Percentiles rank a stretch among this genome's conserved stretches.
phyloP scores from a whole-genome alignment of 108 stramenopile genomes.

The Nannochloropsis salina region DNA sequence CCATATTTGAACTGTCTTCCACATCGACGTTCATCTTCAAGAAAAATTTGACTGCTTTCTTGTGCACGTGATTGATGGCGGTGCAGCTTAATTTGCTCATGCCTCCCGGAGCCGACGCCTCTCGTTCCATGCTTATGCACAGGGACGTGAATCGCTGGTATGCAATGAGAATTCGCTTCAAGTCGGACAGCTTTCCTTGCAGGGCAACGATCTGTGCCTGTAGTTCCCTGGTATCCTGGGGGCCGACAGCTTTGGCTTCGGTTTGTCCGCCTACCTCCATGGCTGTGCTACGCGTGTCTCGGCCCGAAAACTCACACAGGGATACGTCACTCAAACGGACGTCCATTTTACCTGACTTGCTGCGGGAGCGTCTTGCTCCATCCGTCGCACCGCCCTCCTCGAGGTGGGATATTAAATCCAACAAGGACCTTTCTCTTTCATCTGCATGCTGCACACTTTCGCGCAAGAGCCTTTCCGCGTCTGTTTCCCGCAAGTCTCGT shows the following conservation, averaged over 20 bases:
- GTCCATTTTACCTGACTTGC: neutral
- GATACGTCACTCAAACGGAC: constrained; percentile 11
- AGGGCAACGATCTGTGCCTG: neutral
- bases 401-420: neutral
- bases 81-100: constrained; percentile 3
- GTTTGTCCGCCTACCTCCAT: neutral
- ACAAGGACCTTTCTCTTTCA: neutral
- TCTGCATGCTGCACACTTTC: neutral
- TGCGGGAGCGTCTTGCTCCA: neutral
- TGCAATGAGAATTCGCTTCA: neutral
- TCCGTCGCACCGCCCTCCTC: neutral
- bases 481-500: constrained; percentile 16
- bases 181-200: neutral
- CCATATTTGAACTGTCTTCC: constrained; percentile 15
- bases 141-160: constrained; percentile 11
- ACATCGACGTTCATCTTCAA: constrained; percentile 14
- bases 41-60: neutral
- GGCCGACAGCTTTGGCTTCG: neutral
- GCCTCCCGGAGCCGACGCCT: neutral
- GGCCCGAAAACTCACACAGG: neutral
- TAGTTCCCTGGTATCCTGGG: neutral
- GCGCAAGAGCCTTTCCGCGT: neutral
- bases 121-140: neutral
- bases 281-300: neutral
- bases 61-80: constrained; percentile 3